These are phyloP conservation scores for Psilocybe cubensis DNA, from an alignment of 768 basidiomycete species.

Conservation along the genomic window DNA sequence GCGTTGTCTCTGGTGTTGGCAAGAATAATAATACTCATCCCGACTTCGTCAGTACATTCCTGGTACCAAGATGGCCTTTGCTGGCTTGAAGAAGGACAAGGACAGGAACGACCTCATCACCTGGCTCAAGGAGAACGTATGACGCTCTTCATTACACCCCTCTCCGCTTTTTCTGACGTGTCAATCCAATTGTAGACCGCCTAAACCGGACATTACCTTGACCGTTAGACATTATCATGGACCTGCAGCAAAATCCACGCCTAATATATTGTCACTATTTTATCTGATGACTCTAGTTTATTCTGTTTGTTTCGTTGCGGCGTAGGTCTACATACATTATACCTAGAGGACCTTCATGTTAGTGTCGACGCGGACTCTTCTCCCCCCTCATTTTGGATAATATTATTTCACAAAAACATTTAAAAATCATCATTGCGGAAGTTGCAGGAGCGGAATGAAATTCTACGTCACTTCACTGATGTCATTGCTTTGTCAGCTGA, in stretches of 20 bases:
- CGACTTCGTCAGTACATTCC: slow-evolving; percentile 76
- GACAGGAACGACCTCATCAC: slow-evolving; percentile 95
- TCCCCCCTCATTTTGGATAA: slow-evolving; percentile 7
- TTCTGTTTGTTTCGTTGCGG: slow-evolving; percentile 9
- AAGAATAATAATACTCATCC: not conserved
- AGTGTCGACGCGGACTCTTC: slow-evolving; percentile 5
- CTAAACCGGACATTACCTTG: slow-evolving; percentile 12
- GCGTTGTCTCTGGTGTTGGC: slow-evolving; percentile 19
- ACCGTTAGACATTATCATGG: slow-evolving; percentile 7
- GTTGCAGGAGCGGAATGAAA: no score
- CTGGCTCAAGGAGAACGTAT: slow-evolving; percentile 74
- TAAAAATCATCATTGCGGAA: not conserved
- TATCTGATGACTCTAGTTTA: not conserved
- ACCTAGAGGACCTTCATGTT: slow-evolving; percentile 17
- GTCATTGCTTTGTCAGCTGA: no score
- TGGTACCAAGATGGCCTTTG: slow-evolving; percentile 98
- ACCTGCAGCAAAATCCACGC: slow-evolving; percentile 13
- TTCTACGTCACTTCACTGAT: not conserved
- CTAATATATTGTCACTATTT: slow-evolving; percentile 9
- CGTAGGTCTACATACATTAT: slow-evolving; percentile 18
- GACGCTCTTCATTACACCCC: slow-evolving; percentile 26
- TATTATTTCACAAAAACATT: not conserved
- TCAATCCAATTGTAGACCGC: slow-evolving; percentile 21
- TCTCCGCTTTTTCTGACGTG: not conserved
- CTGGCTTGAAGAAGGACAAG: slow-evolving; percentile 98